Evolutionary conservation across 805 yeast genomes (phyloP).

Genomic region (Wickerhamiella vanderwaltii): DNA sequence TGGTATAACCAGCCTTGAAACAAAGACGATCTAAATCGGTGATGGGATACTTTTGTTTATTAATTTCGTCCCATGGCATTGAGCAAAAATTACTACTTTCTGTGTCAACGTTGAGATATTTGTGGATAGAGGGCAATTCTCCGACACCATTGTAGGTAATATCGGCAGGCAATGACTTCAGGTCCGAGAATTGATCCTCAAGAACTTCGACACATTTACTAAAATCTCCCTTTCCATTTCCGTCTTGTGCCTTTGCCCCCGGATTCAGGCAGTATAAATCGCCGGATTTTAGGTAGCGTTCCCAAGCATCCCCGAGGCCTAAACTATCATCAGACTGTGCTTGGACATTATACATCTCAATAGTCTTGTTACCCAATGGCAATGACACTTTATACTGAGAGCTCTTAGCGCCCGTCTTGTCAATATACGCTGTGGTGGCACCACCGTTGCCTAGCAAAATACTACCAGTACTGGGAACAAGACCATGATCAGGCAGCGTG

Average conservation of each 20-base stretch:
- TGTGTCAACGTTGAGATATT: background rate
- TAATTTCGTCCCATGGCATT: conserved; percentile 12
- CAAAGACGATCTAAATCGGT: conserved; percentile 38
- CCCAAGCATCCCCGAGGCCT: conserved; percentile 8
- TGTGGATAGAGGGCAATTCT: background rate
- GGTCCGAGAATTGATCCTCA: background rate
- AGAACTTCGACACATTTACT: conserved; percentile 36
- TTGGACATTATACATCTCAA: conserved; percentile 10
- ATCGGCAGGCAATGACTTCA: background rate
- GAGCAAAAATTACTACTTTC: conserved; percentile 12
- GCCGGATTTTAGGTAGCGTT: background rate
- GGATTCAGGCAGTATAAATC: conserved; percentile 7
- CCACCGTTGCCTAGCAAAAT: conserved; percentile 14
- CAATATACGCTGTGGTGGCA: conserved; percentile 7
- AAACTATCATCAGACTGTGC: conserved; percentile 10
- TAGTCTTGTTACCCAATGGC: conserved; percentile 6
- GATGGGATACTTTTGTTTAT: conserved; percentile 17
- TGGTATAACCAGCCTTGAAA: conserved; percentile 49
- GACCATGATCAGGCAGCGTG: conserved; percentile 33
- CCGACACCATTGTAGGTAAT: conserved; percentile 1
- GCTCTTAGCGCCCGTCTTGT: conserved; percentile 5
- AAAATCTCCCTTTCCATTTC: conserved; percentile 41
- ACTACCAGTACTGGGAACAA: conserved; percentile 31
- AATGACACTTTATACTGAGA: conserved; percentile 11
- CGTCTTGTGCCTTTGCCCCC: conserved; percentile 9